Evolutionary conservation across 225 moss, liverwort and hornwort species (phyloP).

Genomic region (Pseudoscleropodium purum): DNA sequence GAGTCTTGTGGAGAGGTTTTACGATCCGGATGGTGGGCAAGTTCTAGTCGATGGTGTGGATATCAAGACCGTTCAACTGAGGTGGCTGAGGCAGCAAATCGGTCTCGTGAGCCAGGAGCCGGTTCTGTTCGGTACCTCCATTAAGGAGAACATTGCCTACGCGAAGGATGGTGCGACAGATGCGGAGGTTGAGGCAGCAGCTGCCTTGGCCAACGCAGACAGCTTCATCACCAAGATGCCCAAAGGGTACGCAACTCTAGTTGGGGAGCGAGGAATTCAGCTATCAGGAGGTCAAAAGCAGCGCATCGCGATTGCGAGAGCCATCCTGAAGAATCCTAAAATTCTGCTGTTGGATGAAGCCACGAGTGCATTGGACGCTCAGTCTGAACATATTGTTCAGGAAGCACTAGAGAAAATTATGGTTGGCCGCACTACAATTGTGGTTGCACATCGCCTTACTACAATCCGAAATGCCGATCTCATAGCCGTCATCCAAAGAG

Average conservation of each 20-base stretch:
- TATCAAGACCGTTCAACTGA: slow-evolving; percentile 67
- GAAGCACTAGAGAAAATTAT: slow-evolving; percentile 83
- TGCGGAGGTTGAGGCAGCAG: slow-evolving; percentile 66
- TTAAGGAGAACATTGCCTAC: slow-evolving; percentile 75
- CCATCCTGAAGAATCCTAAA: slow-evolving; percentile 77
- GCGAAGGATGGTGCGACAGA: slow-evolving; percentile 63
- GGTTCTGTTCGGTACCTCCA: slow-evolving; percentile 74
- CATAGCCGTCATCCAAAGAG: slow-evolving; percentile 85
- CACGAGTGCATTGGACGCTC: slow-evolving; percentile 90
- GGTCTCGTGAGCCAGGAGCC: slow-evolving; percentile 96
- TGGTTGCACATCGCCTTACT: slow-evolving; percentile 85
- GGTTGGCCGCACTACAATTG: slow-evolving; percentile 80
- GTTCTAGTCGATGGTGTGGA: slow-evolving; percentile 75
- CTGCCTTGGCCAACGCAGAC: slow-evolving; percentile 67
- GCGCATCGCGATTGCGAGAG: slow-evolving; percentile 89
- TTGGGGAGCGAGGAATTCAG: slow-evolving; percentile 90
- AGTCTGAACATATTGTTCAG: slow-evolving; percentile 81
- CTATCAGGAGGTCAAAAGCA: slow-evolving; percentile 97
- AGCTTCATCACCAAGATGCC: slow-evolving; percentile 71
- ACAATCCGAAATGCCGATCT: slow-evolving; percentile 83
- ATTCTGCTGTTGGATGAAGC: slow-evolving; percentile 91
- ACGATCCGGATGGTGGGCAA: slow-evolving; percentile 68
- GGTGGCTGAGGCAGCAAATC: slow-evolving; percentile 82
- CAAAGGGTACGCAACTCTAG: slow-evolving; percentile 62
- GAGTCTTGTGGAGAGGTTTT: slow-evolving; percentile 83